Percentiles rank a stretch among this genome's conserved stretches.
phyloP scores from a whole-genome alignment of 192 early-diverging fungal genomes.

The Linderina pennispora region DNA sequence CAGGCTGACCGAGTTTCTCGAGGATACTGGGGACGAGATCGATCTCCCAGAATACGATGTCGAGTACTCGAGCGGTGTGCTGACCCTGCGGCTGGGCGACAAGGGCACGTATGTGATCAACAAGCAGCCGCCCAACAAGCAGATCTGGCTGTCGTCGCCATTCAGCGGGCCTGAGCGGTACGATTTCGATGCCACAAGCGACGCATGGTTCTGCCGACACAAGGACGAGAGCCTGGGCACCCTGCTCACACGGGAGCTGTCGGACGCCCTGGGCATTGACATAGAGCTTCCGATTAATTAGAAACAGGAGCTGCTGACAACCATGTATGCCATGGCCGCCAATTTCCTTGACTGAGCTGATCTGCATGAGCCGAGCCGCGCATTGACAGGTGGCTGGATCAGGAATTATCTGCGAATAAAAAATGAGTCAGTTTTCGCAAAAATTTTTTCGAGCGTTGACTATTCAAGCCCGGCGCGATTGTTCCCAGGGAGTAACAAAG shows the following conservation, averaged over 20 bases:
- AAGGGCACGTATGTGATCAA: constrained; percentile 92
- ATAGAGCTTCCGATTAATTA: constrained; percentile 46
- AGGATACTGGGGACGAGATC: constrained; percentile 65
- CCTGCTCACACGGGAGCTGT: constrained; percentile 63
- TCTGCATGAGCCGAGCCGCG: too few relatives aligned
- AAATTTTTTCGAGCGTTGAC: too few relatives aligned
- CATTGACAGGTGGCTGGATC: too few relatives aligned
- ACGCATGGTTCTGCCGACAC: constrained; percentile 73
- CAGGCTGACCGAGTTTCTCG: constrained; percentile 62
- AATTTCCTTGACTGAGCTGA: too few relatives aligned
- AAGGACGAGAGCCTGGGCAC: constrained; percentile 63
- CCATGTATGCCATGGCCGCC: too few relatives aligned
- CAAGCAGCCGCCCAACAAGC: constrained; percentile 97
- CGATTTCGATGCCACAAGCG: constrained; percentile 55
- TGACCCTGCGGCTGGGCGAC: constrained; percentile 75
- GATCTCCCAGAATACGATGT: constrained; percentile 71
- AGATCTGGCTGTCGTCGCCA: constrained; percentile 97
- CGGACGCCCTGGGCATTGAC: constrained; percentile 40
- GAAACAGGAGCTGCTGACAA: too few relatives aligned
- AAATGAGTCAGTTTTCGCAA: too few relatives aligned
- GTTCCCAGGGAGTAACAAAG: background rate
- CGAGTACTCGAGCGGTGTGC: constrained; percentile 78
- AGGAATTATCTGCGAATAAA: too few relatives aligned
- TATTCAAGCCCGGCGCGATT: too few relatives aligned
- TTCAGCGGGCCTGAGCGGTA: constrained; percentile 81